These are phyloP conservation scores for Aspergillus indologenus DNA, from an alignment of 495 filamentous ascomycete species.

Conservation along the genomic window DNA sequence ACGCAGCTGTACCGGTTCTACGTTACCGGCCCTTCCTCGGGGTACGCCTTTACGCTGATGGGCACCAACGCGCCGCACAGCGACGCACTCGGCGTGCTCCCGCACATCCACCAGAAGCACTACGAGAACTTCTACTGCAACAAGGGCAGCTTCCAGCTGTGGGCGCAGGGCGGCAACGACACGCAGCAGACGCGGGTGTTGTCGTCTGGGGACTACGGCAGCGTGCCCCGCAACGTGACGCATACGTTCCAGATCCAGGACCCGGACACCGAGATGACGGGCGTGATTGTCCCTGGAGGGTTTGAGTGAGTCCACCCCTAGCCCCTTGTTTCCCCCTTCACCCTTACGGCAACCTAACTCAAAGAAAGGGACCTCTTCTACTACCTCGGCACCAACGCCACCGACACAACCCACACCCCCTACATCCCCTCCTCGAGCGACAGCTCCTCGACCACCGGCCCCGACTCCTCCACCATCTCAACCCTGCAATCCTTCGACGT, in stretches of 20 bases:
- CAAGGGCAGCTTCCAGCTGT: slow-evolving; percentile 46
- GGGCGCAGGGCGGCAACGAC: slow-evolving; percentile 33
- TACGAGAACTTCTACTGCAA: slow-evolving; percentile 47
- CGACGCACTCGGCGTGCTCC: slow-evolving; percentile 32
- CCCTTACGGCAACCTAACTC: background rate
- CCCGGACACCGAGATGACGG: slow-evolving; percentile 44
- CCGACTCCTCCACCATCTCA: slow-evolving; percentile 18
- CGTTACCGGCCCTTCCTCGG: slow-evolving; percentile 42
- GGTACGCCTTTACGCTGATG: slow-evolving; percentile 41
- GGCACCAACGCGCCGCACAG: slow-evolving; percentile 37
- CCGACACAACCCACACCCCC: slow-evolving; percentile 27
- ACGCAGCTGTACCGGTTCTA: slow-evolving; percentile 32
- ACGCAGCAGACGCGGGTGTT: slow-evolving; percentile 37
- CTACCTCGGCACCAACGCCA: slow-evolving; percentile 30
- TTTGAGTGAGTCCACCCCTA: slow-evolving; percentile 33
- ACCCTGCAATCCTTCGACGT: slow-evolving; percentile 36
- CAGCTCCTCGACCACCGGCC: slow-evolving; percentile 12
- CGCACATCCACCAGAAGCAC: slow-evolving; percentile 41
- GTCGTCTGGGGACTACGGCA: slow-evolving; percentile 39
- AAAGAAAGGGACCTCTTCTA: slow-evolving; percentile 35
- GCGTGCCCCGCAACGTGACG: slow-evolving; percentile 38
- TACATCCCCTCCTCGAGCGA: slow-evolving; percentile 24
- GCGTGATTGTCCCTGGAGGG: slow-evolving; percentile 42
- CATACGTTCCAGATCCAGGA: slow-evolving; percentile 47
- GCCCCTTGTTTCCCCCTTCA: background rate